These are phyloP conservation scores for Phylloporus scabripes DNA, from an alignment of 768 basidiomycete species.

Conservation along the genomic window DNA sequence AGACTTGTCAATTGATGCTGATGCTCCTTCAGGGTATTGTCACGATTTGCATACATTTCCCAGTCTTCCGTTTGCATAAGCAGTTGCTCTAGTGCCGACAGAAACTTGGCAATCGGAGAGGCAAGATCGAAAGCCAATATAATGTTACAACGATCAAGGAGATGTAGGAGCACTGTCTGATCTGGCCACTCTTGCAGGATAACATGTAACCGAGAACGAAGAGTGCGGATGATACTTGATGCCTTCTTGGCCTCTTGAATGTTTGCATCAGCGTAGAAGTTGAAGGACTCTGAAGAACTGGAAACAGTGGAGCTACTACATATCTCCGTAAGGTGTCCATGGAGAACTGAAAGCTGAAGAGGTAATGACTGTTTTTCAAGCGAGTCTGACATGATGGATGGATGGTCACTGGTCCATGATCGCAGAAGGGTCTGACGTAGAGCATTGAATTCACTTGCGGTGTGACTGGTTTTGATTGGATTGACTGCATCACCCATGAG, in stretches of 20 bases:
- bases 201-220: conserved; percentile 47
- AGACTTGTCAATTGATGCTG: conserved; percentile 62
- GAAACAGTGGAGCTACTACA: conserved; percentile 10
- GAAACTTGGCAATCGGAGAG: conserved; percentile 74
- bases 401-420: conserved; percentile 28
- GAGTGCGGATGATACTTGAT: conserved; percentile 41
- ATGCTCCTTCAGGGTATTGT: conserved; percentile 68
- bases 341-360: conserved; percentile 49
- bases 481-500: conserved; percentile 30
- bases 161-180: conserved; percentile 92
- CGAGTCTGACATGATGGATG: conserved; percentile 32
- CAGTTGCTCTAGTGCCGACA: conserved; percentile 81
- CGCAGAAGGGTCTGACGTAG: conserved; percentile 33
- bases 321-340: conserved; percentile 34
- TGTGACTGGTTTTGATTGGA: background rate
- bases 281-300: conserved; percentile 34
- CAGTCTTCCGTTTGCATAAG: conserved; percentile 88
- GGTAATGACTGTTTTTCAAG: conserved; percentile 50
- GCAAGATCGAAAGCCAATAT: conserved; percentile 57
- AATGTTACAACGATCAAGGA: conserved; percentile 62
- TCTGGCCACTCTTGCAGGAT: conserved; percentile 89
- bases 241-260: conserved; percentile 64
- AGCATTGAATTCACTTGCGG: conserved; percentile 25
- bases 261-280: conserved; percentile 84
- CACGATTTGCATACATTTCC: conserved; percentile 93